Conservation (phyloP, 2,329 filamentous ascomycete genomes). For the Leptographium radiaticola region DNA sequence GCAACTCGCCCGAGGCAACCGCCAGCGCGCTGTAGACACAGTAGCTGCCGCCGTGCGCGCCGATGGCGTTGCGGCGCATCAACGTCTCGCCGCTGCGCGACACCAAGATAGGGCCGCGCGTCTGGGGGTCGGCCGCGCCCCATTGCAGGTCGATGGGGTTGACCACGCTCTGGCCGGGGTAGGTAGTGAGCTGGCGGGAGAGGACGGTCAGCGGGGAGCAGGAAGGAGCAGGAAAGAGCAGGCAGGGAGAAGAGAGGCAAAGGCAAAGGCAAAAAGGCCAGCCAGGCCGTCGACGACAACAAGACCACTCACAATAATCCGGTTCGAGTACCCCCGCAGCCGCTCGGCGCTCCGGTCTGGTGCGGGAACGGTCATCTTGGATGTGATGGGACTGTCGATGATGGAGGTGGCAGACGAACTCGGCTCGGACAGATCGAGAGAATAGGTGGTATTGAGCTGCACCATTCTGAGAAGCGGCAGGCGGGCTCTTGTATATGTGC, state of each 20-base stretch:
- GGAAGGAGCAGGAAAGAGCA: neutral
- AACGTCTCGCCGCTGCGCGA: constrained; percentile 4
- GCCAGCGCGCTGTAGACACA: constrained; percentile 5
- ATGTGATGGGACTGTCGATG: neutral
- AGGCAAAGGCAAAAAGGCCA: neutral
- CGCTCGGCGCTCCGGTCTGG: neutral
- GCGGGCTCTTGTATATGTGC: neutral
- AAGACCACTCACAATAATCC: neutral
- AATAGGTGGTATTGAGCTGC: constrained; percentile 1
- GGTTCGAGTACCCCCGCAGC: neutral
- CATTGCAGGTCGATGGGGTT: constrained; percentile 3
- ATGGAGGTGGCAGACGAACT: neutral
- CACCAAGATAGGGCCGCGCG: constrained; percentile 2
- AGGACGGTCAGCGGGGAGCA: neutral
- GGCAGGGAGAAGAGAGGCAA: neutral
- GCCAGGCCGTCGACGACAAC: neutral
- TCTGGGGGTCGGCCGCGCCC: constrained; percentile 2
- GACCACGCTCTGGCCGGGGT: constrained; percentile 5
- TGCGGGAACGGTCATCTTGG: neutral
- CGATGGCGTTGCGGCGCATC: constrained; percentile 4
- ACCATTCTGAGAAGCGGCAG: neutral
- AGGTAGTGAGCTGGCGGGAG: constrained; percentile 1
- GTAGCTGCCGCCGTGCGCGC: constrained; percentile 5
- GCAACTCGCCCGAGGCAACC: constrained; percentile 3
- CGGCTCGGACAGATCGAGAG: neutral